Conservation (phyloP, 78 protist genomes). For the Chrysochromulina parva region DNA sequence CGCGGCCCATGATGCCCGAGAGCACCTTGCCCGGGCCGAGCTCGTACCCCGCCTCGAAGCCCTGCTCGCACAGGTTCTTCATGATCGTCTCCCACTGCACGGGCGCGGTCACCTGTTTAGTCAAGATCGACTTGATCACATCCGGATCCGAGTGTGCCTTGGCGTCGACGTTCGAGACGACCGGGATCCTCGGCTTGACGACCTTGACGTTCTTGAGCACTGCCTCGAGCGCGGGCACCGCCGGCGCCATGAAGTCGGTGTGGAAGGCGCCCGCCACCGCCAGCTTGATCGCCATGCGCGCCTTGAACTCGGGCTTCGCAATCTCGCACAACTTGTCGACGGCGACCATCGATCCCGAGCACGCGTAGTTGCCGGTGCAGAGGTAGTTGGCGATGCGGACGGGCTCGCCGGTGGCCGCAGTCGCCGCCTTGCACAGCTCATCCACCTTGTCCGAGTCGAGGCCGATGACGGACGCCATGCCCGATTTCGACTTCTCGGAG, state of each 20-base stretch:
- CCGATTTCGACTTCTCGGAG: neutral
- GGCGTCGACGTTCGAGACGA: constrained; percentile 58
- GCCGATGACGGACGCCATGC: constrained; percentile 51
- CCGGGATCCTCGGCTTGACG: constrained; percentile 44
- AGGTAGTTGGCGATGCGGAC: constrained; percentile 38
- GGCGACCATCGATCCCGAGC: constrained; percentile 48
- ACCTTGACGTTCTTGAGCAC: neutral
- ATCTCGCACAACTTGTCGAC: constrained; percentile 12
- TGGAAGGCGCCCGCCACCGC: constrained; percentile 63
- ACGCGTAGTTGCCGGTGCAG: constrained; percentile 54
- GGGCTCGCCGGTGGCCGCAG: constrained; percentile 19
- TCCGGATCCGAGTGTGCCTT: constrained; percentile 43
- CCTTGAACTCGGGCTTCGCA: constrained; percentile 35
- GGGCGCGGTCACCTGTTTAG: constrained; percentile 51
- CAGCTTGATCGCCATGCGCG: constrained; percentile 54
- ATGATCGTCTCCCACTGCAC: constrained; percentile 59
- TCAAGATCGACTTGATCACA: constrained; percentile 34
- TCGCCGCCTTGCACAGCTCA: constrained; percentile 33
- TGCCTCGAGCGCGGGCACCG: neutral
- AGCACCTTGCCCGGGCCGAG: constrained; percentile 61
- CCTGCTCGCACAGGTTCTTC: neutral
- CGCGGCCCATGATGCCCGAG: constrained; percentile 52
- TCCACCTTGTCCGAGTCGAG: constrained; percentile 20
- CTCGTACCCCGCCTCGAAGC: constrained; percentile 38
- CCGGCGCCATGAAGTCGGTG: constrained; percentile 51